A percentile compares a stretch with the other conserved stretches of the same genome.
These are phyloP conservation scores for Xylariaceae sp. DNA, from an alignment of 2,329 filamentous ascomycete species.

Conservation along the genomic window DNA sequence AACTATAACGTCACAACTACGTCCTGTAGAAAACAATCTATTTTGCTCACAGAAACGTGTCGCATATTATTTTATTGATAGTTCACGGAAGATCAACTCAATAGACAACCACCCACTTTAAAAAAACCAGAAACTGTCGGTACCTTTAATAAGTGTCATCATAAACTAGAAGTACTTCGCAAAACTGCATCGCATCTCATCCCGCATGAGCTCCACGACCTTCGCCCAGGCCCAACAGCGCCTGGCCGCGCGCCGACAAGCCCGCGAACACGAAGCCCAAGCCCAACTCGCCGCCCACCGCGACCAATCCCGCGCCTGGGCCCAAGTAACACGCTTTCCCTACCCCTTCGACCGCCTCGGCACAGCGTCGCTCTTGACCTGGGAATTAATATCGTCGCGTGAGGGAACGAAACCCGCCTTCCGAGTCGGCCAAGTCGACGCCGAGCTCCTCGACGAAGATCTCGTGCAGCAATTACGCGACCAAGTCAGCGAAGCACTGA, in stretches of 20 bases:
- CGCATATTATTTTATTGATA: too few relatives aligned
- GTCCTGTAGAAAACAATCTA: too few relatives aligned
- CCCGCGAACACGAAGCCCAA: conserved; percentile 64
- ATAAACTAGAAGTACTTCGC: too few relatives aligned
- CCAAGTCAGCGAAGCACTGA: conserved; percentile 83
- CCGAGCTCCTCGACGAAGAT: conserved; percentile 91
- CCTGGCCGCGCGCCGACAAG: conserved; percentile 73
- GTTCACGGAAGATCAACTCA: too few relatives aligned
- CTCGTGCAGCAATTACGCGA: conserved; percentile 77
- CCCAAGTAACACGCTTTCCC: conserved; percentile 54
- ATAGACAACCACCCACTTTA: too few relatives aligned
- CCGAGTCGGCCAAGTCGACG: conserved; percentile 92
- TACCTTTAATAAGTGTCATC: too few relatives aligned
- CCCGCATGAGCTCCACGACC: conserved; percentile 52
- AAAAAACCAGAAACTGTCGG: too few relatives aligned
- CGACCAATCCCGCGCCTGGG: conserved; percentile 50
- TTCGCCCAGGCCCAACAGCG: conserved; percentile 89
- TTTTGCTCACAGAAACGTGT: too few relatives aligned
- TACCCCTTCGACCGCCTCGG: conserved; percentile 60
- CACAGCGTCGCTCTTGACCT: conserved; percentile 48
- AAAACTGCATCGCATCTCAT: not conserved
- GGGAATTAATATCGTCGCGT: conserved; percentile 68
- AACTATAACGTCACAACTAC: too few relatives aligned
- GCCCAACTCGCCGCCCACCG: conserved; percentile 50
- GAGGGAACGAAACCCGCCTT: conserved; percentile 82